These are phyloP conservation scores for Paraphaeosphaeria minitans DNA, from an alignment of 2,329 filamentous ascomycete genomes.

Conservation along the genomic window DNA sequence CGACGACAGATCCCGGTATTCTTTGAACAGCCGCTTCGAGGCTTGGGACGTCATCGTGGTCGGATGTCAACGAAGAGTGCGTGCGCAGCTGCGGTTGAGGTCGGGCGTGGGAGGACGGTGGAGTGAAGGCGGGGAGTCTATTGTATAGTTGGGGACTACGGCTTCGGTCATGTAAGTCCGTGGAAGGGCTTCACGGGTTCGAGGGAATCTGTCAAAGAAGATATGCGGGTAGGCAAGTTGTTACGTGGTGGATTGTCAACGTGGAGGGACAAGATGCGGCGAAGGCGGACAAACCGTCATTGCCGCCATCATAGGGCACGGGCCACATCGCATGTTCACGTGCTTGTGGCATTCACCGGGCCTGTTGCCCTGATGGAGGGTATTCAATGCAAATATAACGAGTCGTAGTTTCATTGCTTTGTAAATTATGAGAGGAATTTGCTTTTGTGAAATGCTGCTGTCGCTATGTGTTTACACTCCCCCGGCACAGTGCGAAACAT, in stretches of 20 bases:
- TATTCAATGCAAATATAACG: no score
- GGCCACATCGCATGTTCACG: neutral
- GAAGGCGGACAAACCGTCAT: neutral
- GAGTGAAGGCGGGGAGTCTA: neutral
- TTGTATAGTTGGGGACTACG: no score
- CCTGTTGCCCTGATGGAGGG: neutral
- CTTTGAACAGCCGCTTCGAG: conserved; percentile 84
- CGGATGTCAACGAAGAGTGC: neutral
- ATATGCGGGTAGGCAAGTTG: neutral
- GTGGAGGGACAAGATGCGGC: neutral
- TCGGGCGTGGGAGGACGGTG: neutral
- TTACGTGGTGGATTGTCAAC: no score
- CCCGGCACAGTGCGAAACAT: neutral
- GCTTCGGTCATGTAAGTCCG: no score
- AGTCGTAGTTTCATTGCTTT: neutral
- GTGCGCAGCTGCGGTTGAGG: neutral
- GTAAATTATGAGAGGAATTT: neutral
- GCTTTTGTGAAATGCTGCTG: neutral
- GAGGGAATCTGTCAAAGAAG: neutral
- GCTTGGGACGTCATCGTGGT: conserved; percentile 59
- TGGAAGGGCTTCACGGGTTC: no score
- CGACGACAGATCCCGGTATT: conserved; percentile 92
- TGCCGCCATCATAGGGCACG: neutral
- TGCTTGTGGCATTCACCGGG: conserved; percentile 1
- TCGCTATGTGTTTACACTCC: neutral